Percentiles rank a stretch among this genome's conserved stretches.
Conservation (phyloP, 2,329 filamentous ascomycete species). For the Biscogniauxia sp. region DNA sequence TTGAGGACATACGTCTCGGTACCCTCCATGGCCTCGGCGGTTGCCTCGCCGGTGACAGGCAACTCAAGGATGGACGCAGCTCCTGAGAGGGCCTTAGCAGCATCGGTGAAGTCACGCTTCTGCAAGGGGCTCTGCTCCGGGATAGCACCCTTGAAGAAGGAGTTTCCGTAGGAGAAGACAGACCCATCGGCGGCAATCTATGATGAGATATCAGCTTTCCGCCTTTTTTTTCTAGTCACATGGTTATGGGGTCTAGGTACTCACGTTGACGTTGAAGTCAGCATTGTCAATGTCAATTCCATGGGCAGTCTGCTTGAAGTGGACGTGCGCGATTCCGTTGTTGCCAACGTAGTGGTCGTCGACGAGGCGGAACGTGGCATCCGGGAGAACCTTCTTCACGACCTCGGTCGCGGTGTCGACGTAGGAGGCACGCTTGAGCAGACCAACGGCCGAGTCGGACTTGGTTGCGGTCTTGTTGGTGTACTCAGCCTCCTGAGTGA, state of each 20-base stretch:
- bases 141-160: conserved; percentile 42
- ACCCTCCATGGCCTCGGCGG: conserved; percentile 36
- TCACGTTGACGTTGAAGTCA: conserved; percentile 59
- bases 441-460: conserved; percentile 21
- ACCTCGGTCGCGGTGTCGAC: conserved; percentile 44
- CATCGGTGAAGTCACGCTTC: conserved; percentile 42
- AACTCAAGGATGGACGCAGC: conserved; percentile 39
- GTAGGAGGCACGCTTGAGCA: conserved; percentile 36
- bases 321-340: conserved; percentile 56
- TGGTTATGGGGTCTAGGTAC: conserved; percentile 22
- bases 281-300: conserved; percentile 60
- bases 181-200: conserved; percentile 51
- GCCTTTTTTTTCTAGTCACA: background rate
- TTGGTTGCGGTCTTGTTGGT: conserved; percentile 28
- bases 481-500: conserved; percentile 31
- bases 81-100: conserved; percentile 41
- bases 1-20: conserved; percentile 44
- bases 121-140: conserved; percentile 38
- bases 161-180: conserved; percentile 57
- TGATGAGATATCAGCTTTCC: conserved; percentile 6
- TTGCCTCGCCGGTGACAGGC: conserved; percentile 40
- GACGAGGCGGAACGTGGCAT: conserved; percentile 47
- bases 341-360: conserved; percentile 52
- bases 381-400: conserved; percentile 38
- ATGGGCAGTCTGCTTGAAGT: conserved; percentile 58